Percentiles rank a stretch among this genome's conserved stretches.
Conservation (phyloP, 1,284 basidiomycete species). For the Ustilago sp. region DNA sequence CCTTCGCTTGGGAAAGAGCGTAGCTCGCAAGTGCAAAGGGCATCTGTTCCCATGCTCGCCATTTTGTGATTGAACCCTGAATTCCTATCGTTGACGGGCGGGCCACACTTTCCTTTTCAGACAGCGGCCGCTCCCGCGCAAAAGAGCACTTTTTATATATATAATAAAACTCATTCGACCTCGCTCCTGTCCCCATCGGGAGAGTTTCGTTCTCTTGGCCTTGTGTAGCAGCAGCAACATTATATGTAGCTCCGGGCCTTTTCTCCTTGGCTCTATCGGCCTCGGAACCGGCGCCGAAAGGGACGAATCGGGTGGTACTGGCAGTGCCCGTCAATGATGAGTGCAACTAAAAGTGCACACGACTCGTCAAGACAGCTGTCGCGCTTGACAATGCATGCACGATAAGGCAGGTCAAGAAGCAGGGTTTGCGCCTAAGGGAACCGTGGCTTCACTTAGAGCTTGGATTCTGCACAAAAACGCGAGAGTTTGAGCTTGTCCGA, state of each 20-base stretch:
- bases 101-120: not conserved
- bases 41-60: conserved; percentile 13
- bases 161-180: not conserved
- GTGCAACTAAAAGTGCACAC: not conserved
- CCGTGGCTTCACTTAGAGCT: conserved; percentile 6
- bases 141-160: not conserved
- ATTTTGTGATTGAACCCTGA: conserved; percentile 16
- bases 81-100: not conserved
- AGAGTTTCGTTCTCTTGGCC: conserved; percentile 3
- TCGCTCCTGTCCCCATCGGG: not conserved
- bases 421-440: conserved; percentile 6
- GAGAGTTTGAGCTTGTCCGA: not conserved
- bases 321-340: not conserved
- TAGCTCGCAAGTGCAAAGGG: not conserved
- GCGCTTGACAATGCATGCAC: conserved; percentile 8
- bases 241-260: not conserved
- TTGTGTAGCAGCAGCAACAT: not conserved
- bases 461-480: not conserved
- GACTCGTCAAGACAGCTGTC: not conserved
- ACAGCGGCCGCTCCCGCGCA: not conserved
- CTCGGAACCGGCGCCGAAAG: not conserved
- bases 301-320: not conserved
- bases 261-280: not conserved
- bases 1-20: not conserved
- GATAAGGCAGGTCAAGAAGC: conserved; percentile 17